Conservation (phyloP, 768 basidiomycete genomes). For the Amanita rubescens region DNA sequence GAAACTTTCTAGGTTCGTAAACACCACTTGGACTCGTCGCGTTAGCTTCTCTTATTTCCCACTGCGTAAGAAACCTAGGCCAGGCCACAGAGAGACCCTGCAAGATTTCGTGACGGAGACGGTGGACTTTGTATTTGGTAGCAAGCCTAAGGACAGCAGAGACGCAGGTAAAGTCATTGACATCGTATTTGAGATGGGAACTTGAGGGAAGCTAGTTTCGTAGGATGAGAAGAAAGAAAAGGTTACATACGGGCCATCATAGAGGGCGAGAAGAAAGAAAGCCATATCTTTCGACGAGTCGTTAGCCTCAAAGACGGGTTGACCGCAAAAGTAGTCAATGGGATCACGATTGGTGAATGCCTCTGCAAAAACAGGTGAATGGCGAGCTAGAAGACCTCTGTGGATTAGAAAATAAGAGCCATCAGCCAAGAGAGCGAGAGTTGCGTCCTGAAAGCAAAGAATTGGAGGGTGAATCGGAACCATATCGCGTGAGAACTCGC, state of each 20-base stretch:
- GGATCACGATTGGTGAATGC: conserved; percentile 25
- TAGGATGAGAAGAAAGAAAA: neutral
- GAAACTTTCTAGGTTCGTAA: conserved; percentile 45
- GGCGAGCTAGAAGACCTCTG: conserved; percentile 53
- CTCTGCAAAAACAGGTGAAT: conserved; percentile 45
- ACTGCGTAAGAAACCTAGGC: conserved; percentile 55
- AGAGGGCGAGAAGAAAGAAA: conserved; percentile 55
- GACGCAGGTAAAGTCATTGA: conserved; percentile 42
- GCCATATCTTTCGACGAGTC: conserved; percentile 52
- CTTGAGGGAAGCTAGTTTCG: conserved; percentile 20
- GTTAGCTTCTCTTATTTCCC: conserved; percentile 62
- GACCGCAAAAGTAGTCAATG: conserved; percentile 42
- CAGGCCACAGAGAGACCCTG: conserved; percentile 44
- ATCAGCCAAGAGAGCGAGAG: conserved; percentile 54
- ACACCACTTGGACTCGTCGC: conserved; percentile 41
- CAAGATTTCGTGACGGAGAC: conserved; percentile 51
- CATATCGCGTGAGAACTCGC: conserved; percentile 5
- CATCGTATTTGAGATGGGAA: conserved; percentile 39
- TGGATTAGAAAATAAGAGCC: conserved; percentile 60
- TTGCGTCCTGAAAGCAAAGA: conserved; percentile 64
- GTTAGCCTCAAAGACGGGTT: conserved; percentile 45
- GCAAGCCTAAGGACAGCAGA: conserved; percentile 54
- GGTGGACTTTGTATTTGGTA: conserved; percentile 55
- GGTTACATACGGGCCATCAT: conserved; percentile 59
- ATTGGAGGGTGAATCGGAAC: conserved; percentile 40